Percentiles rank a stretch among this genome's conserved stretches.
phyloP scores from a whole-genome alignment of 2,329 filamentous ascomycete species.

The Colletotrichum sp. region DNA sequence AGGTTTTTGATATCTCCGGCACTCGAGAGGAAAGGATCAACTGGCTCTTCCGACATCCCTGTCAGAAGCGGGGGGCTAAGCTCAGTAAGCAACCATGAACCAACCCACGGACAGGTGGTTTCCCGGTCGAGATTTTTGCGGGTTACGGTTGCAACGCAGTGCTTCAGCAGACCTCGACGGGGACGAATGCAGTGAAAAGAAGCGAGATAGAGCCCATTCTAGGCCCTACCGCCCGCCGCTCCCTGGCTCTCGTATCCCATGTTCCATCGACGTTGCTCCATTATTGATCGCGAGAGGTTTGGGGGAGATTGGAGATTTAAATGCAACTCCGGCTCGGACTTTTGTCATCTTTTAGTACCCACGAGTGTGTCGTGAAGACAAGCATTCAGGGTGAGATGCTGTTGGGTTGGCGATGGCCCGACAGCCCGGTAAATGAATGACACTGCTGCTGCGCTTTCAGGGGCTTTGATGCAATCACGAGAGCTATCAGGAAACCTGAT shows the following conservation, averaged over 20 bases:
- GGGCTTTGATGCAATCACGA: accelerated
- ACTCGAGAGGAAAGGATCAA: background rate
- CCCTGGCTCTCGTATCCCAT: background rate
- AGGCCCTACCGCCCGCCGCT: background rate
- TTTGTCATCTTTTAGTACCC: background rate
- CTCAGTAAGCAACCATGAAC: background rate
- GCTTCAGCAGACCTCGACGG: background rate
- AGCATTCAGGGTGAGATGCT: background rate
- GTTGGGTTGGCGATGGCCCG: background rate
- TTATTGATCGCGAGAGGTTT: background rate
- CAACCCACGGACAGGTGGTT: background rate
- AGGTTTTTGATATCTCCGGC: background rate
- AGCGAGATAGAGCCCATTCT: background rate
- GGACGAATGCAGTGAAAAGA: background rate
- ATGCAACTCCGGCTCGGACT: background rate
- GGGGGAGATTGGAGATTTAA: background rate
- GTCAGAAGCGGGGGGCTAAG: background rate
- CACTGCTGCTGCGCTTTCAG: background rate
- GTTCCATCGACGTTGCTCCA: background rate
- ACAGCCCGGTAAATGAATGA: background rate
- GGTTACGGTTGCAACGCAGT: background rate
- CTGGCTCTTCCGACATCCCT: background rate
- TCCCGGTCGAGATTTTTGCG: background rate
- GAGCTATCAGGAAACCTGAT: background rate
- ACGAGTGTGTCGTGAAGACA: background rate